Evolutionary conservation across 192 early-diverging fungal genomes (phyloP), one percentile per base, ranked within the genome.

Genomic region (Phycomyces nitens): DNA sequence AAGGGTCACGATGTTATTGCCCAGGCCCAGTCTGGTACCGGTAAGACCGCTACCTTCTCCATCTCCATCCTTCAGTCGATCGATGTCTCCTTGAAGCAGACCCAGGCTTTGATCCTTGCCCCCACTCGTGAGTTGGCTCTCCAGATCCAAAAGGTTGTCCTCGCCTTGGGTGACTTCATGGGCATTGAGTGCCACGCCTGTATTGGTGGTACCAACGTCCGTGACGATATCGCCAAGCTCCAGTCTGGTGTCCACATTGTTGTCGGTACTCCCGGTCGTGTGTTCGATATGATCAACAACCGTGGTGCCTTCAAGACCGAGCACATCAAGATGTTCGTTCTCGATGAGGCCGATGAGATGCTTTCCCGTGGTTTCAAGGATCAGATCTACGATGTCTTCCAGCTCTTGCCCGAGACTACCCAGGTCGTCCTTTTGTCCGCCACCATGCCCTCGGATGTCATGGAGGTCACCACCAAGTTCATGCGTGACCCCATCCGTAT

Each of bases 301-400:
- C 91, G 96, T 62, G 69, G 88, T 61, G 84, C 86, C 65, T 82
- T 99, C 71, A 83, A 89, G 53, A 88, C 94, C 57, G 83, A 88
- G 58, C 23, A 77, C 65, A 89, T 99, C 77, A 96, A 97, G 86
- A 92, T 99, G 88, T 94, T 99, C 75, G 92, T 97, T 60, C 87
- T 99, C 49, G 97, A 99, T 72, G 97, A 99, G 81, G 97, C 97
- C 54, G 97, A 99, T 77, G 95, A 97, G 77, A 97, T 98, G 94
- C 84, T 99, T 69, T 92, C 92, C 53, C 88, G 93, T 64, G 97
- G 96, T 73, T 99, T 99, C 89, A 97, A 92, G 84, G 95, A 99
- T 60, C 93, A 96, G 82, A 97, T 97, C 68, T 94, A 97, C 72
- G 89, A 97, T 66, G 90, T 99, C 56, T 98, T 95, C 87, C 90